Percentiles rank a stretch among this genome's conserved stretches.
These are phyloP conservation scores for Fusarium albidum DNA, from an alignment of 2,329 filamentous ascomycete species.

Conservation along the genomic window DNA sequence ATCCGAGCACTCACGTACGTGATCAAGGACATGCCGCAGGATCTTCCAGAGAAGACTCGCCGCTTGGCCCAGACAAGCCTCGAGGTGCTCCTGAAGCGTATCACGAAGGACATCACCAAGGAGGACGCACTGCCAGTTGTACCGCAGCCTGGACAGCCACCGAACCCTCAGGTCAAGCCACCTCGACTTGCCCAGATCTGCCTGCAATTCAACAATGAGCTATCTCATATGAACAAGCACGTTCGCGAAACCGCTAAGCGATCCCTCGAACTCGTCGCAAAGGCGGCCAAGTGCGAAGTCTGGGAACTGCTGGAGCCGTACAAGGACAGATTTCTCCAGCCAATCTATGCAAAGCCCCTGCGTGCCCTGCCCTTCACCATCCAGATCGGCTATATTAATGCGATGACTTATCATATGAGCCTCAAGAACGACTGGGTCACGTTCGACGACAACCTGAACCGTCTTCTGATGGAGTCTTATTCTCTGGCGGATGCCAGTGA, in stretches of 20 bases:
- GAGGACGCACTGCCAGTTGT: conserved; percentile 65
- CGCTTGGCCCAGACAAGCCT: conserved; percentile 84
- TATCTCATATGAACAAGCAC: conserved; percentile 95
- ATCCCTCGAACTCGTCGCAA: conserved; percentile 82
- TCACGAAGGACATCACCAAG: conserved; percentile 81
- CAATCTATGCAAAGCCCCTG: conserved; percentile 95
- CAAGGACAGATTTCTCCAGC: conserved; percentile 86
- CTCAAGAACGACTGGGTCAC: conserved; percentile 88
- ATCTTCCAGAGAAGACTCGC: conserved; percentile 89
- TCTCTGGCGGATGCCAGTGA: conserved; percentile 95
- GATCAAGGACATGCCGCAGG: conserved; percentile 96
- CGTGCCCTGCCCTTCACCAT: conserved; percentile 91
- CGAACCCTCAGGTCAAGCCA: conserved; percentile 52
- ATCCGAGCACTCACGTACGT: conserved; percentile 94
- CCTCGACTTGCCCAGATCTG: conserved; percentile 79
- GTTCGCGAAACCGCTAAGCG: conserved; percentile 87
- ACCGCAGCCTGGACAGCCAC: conserved; percentile 51
- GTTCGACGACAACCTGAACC: conserved; percentile 91
- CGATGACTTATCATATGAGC: conserved; percentile 92
- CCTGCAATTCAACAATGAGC: conserved; percentile 83
- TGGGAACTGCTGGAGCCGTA: conserved; percentile 90
- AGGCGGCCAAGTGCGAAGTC: conserved; percentile 78
- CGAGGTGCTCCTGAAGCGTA: conserved; percentile 78
- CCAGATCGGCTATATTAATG: conserved; percentile 98
- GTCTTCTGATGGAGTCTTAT: conserved; percentile 90